phyloP scores from a whole-genome alignment of 495 filamentous ascomycete genomes.

The Copromyces sp. region DNA sequence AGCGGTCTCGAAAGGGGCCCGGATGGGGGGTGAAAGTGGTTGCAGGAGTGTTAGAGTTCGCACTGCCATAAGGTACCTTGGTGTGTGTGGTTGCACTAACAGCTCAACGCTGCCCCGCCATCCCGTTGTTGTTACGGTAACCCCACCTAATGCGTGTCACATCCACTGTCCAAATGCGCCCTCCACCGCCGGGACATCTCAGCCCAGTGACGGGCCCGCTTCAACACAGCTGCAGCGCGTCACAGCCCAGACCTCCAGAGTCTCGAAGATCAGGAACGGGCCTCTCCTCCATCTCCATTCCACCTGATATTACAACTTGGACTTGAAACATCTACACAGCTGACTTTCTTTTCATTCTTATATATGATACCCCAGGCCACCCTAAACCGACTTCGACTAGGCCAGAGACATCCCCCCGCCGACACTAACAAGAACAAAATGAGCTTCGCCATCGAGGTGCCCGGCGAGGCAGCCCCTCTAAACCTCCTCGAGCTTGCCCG shows the following conservation, averaged over 20 bases:
- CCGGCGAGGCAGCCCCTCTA: constrained; percentile 44
- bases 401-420: not conserved
- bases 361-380: not conserved
- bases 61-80: not conserved
- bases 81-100: not conserved
- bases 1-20: not conserved
- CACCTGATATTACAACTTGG: not conserved
- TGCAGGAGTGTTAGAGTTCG: not conserved
- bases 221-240: not conserved
- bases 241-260: not conserved
- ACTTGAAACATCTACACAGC: not conserved
- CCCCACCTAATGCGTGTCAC: not conserved
- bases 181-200: not conserved
- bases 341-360: not conserved
- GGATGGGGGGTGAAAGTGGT: not conserved
- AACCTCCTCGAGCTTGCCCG: constrained; percentile 58
- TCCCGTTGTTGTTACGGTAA: not conserved
- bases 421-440: constrained; percentile 16
- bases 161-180: not conserved
- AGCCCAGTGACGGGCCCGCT: not conserved
- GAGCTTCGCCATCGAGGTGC: constrained; percentile 45
- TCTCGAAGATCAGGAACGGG: not conserved
- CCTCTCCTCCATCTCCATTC: not conserved
- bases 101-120: not conserved
- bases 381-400: not conserved